Conservation (phyloP, 345 rosid species). For the Brassica rapa region DNA sequence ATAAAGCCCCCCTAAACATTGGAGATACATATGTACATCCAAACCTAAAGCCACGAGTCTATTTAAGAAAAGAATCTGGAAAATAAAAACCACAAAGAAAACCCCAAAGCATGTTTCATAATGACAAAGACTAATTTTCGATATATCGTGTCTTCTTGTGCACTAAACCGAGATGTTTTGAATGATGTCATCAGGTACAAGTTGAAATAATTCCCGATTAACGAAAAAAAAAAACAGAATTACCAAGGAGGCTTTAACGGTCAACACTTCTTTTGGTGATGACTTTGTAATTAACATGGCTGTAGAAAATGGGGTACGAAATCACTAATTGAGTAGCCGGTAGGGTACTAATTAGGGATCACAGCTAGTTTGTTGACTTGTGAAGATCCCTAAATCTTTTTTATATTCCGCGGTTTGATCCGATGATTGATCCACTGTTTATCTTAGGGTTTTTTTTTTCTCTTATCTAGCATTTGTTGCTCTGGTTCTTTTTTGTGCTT, state of each 20-base stretch:
- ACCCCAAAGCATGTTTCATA: constrained; percentile 5
- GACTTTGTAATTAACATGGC: neutral
- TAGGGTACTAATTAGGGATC: neutral
- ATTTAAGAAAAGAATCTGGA: neutral
- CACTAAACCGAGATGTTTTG: neutral
- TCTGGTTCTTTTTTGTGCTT: neutral
- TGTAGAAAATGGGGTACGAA: neutral
- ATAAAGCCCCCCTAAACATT: neutral
- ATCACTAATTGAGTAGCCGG: neutral
- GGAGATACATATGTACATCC: neutral
- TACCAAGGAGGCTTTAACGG: neutral
- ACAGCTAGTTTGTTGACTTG: constrained; percentile 19
- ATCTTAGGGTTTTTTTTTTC: neutral
- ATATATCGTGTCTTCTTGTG: neutral
- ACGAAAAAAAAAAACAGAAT: neutral
- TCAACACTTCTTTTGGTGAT: constrained; percentile 12
- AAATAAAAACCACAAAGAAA: neutral
- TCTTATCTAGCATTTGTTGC: neutral
- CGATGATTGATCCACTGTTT: neutral
- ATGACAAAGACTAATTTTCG: neutral
- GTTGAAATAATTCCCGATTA: neutral
- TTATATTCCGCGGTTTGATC: neutral
- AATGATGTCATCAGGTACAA: neutral
- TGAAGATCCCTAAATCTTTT: constrained; percentile 1
- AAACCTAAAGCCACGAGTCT: neutral